Base-by-base conservation (phyloP, 306 rosid genomes). In the Quillaja saponaria region DNA sequence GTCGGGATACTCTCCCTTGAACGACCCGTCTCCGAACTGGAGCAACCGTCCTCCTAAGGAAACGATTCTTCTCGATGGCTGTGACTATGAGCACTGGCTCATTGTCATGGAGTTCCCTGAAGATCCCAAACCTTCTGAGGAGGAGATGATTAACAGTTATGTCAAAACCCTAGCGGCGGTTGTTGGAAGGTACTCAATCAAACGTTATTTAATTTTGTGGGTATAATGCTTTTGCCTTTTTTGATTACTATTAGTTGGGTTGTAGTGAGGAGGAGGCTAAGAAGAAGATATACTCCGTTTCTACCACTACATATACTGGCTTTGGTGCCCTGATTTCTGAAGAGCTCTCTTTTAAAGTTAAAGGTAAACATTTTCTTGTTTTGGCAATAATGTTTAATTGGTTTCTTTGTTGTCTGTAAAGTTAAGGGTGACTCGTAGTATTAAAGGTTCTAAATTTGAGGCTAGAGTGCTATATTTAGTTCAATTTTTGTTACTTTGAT, bases 31-130 rank as follows among this genome's bases (percentile, higher is more conserved):
- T 10, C 98, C 95, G 3, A 91, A 86, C 51, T 91, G 95, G 98
- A 91, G 90, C 62, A 88, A 91, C 61, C 95, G 95, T 13, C 96
- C 96, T 1, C 90, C 91, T 1, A 88, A 84, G 81, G 96, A 88
- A 45, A 86, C 95, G 20, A 84, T 91, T 68, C 87, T 91, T 34
- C 92, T 91, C 4, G 92, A 86, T 70, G 98, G 98, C 49, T 91
- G 98, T 47, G 98, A 91, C 47, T 88, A 88, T 74, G 90, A 91
- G 72, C 98, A 91, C 59, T 88, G 98, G 98, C 95, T 91, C 52
- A 73, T 91, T 17, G 81, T 88, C 19, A 61, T 92, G 89, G 98
- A 88, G 74, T 92, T 88, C 67, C 74, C 90, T 0, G 55, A 71
- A 1, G 61, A 80, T 13, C 82, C 84, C 6, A 88, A 86, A 69